phyloP scores from a whole-genome alignment of 2,329 filamentous ascomycete genomes.

The Epichloe aotearoae region DNA sequence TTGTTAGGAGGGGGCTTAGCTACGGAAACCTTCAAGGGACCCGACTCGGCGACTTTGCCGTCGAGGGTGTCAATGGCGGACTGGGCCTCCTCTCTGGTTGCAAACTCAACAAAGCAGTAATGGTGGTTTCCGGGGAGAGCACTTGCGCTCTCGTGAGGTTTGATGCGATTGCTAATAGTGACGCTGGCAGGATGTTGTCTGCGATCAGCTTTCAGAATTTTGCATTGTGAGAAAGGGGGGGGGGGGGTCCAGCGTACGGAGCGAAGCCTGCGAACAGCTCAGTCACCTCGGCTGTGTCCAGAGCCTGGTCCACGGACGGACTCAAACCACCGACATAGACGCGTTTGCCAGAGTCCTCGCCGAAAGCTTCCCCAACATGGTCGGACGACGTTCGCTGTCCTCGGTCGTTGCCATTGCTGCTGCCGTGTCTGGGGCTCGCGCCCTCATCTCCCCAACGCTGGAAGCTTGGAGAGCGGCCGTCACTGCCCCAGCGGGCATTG shows the following conservation, averaged over 20 bases:
- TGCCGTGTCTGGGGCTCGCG: neutral
- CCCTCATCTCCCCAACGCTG: conserved; percentile 34
- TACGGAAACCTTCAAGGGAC: conserved; percentile 10
- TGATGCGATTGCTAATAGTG: conserved; percentile 39
- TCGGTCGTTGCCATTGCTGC: neutral
- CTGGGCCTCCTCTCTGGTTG: conserved; percentile 37
- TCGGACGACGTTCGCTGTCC: neutral
- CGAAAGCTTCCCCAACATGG: neutral
- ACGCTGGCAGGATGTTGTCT: conserved; percentile 6
- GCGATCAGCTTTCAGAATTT: neutral
- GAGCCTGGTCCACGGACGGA: conserved; percentile 33
- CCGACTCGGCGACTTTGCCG: conserved; percentile 11
- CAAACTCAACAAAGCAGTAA: conserved; percentile 55
- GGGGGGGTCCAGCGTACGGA: conserved; percentile 12
- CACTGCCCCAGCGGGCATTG: neutral
- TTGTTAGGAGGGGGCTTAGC: conserved; percentile 4
- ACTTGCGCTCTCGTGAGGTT: conserved; percentile 40
- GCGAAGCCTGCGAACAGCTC: conserved; percentile 34
- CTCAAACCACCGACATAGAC: conserved; percentile 39
- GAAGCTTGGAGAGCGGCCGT: conserved; percentile 12
- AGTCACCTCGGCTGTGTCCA: conserved; percentile 32
- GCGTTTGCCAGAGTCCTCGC: conserved; percentile 15
- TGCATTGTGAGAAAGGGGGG: too few species aligned
- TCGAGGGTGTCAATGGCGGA: conserved; percentile 27
- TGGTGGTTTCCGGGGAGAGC: conserved; percentile 42